Base-by-base conservation (phyloP, 2,329 filamentous ascomycete species). In the Microsporum audouinii region DNA sequence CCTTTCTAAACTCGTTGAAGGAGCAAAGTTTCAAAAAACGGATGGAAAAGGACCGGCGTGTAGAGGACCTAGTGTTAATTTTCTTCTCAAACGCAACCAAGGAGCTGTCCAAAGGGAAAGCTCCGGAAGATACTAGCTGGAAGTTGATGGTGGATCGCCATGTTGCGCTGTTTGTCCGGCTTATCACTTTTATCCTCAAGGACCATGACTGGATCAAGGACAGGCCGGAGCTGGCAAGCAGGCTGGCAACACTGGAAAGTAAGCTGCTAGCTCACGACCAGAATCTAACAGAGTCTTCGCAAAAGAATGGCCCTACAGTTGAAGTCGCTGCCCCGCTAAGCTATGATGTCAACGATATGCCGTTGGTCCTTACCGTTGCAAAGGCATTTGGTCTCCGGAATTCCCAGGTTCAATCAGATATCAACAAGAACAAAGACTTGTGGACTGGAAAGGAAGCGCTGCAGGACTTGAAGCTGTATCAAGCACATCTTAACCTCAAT, bases 281-380 rank as follows among this genome's bases (percentile, higher is more conserved):
- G 73, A 91, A 97, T 71, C 80, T 99, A 58, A 84, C 85, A 55
- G 80, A 86, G 66, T 80, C 68, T 66, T 77, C 81, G 57, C 80
- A 80, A 56, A 81, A 83, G 68, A 80, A 82, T 60, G 80, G 84
- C 12, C 75, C 84, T 27, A 88, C 87, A 6, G 81, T 94, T 65
- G 92, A 96, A 72, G 88, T 92, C 27, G 81, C 88, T 61, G 84
- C 91, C 2, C 91, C 92, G 8, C 78, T 95, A 62, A 94, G 85
- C 70, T 89, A 96, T 73, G 89, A 96, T 73, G 87, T 97, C 71
- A 96, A 94, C 75, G 94, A 99, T 71, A 99, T 99, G 94, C 87
- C 87, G 41, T 82, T 96, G 75, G 94, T 96, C 33, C 87, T 94
- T 71, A 83, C 87, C 39, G 91, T 99, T 31, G 88, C 88, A 58